Conservation (phyloP, 1,284 basidiomycete species). For the Neotropicomus parvogracilis region DNA sequence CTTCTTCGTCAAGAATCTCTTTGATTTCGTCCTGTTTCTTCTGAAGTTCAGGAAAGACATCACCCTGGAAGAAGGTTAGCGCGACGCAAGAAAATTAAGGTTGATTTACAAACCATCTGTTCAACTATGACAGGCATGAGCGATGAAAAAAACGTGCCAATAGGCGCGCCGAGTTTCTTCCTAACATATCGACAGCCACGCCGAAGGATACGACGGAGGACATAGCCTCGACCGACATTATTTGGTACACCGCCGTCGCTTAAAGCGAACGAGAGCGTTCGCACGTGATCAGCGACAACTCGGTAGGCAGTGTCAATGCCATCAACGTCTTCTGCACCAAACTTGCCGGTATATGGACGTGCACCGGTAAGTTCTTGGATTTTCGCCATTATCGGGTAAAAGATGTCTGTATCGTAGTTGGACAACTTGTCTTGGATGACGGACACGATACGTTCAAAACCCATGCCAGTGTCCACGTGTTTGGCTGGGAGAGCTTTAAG, state of each 20-base stretch:
- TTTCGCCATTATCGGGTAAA: conserved; percentile 83
- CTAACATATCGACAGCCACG: conserved; percentile 92
- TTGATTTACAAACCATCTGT: conserved; percentile 66
- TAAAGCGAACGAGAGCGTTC: conserved; percentile 93
- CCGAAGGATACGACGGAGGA: conserved; percentile 87
- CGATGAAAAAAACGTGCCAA: conserved; percentile 94
- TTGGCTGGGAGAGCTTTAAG: conserved; percentile 84
- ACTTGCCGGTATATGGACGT: conserved; percentile 83
- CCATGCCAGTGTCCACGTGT: conserved; percentile 99
- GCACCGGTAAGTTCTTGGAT: conserved; percentile 90
- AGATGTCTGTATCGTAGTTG: conserved; percentile 98
- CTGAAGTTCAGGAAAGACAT: conserved; percentile 91
- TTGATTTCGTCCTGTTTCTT: conserved; percentile 85
- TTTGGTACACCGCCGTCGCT: conserved; percentile 96
- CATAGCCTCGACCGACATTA: conserved; percentile 95
- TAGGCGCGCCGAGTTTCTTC: conserved; percentile 92
- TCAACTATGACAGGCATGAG: conserved; percentile 88
- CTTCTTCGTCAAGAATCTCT: conserved; percentile 96
- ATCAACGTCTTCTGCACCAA: conserved; percentile 90
- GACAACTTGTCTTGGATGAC: conserved; percentile 88
- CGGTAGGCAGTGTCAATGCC: conserved; percentile 98
- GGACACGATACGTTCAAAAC: conserved; percentile 96
- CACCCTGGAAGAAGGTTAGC: conserved; percentile 51
- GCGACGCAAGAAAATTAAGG: conserved; percentile 4
- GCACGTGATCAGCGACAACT: conserved; percentile 94